phyloP scores from a whole-genome alignment of 2,329 filamentous ascomycete species.

The Cryoendolithus antarcticus region DNA sequence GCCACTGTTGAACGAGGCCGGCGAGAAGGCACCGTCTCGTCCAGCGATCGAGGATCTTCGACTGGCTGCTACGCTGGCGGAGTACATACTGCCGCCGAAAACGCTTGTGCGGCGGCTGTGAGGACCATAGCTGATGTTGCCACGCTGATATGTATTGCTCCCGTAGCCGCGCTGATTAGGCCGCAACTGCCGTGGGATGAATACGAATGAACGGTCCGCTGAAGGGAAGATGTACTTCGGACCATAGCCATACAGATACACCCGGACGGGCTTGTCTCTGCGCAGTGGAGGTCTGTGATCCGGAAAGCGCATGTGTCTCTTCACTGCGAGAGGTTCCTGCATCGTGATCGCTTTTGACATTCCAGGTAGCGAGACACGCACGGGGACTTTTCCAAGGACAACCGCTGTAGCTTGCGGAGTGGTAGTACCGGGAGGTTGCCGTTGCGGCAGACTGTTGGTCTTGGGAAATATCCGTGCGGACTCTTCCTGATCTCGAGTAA shows the following conservation, averaged over 20 bases:
- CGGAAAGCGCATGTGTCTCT: slow-evolving; percentile 85
- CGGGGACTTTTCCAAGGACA: slow-evolving; percentile 70
- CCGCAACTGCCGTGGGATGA: slow-evolving; percentile 85
- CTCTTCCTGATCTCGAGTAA: slow-evolving; percentile 12
- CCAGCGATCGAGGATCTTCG: slow-evolving; percentile 67
- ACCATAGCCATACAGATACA: slow-evolving; percentile 69
- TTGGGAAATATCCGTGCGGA: slow-evolving; percentile 14
- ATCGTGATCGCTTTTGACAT: slow-evolving; percentile 55
- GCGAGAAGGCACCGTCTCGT: slow-evolving; percentile 66
- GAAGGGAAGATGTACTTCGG: slow-evolving; percentile 88
- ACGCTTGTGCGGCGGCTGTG: slow-evolving; percentile 71
- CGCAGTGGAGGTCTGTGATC: slow-evolving; percentile 89
- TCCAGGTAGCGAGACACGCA: slow-evolving; percentile 67
- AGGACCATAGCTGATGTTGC: slow-evolving; percentile 54
- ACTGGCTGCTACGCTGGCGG: slow-evolving; percentile 78
- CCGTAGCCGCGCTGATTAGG: slow-evolving; percentile 76
- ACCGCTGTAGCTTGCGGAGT: slow-evolving; percentile 46
- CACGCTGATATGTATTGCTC: slow-evolving; percentile 56
- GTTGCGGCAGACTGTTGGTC: neutral
- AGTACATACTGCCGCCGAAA: slow-evolving; percentile 69
- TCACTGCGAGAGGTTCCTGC: slow-evolving; percentile 67
- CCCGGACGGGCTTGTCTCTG: slow-evolving; percentile 89
- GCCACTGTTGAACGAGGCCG: slow-evolving; percentile 54
- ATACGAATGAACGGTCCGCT: slow-evolving; percentile 85
- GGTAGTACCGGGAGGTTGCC: slow-evolving; percentile 1